Base-by-base conservation (phyloP, 768 basidiomycete species). In the Holtermannia corniformis region DNA sequence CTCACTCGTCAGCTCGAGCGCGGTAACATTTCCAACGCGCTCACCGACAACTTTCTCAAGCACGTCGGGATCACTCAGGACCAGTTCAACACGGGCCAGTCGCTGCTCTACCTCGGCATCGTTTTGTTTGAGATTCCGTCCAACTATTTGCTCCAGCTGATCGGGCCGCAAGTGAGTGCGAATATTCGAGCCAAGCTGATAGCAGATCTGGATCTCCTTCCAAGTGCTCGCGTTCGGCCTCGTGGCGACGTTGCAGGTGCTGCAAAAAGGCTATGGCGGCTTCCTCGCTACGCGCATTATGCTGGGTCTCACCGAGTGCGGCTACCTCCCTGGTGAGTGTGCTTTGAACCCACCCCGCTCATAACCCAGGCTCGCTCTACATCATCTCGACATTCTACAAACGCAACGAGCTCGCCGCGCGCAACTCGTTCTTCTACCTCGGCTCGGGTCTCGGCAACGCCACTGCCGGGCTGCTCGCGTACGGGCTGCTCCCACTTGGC, bases 31-130 rank as follows among this genome's bases (percentile, higher is more conserved):
- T 45, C 55, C 5, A 68, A 70, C 50, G 68, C 64, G n/a, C 45
- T 68, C 16, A 68, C 64, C 1, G 67, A 65, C 43, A 55, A 52
- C 3, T 57, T 66, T 21, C 46, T 65, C 20, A 56, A 60, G 26
- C 52, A 65, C n/a, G 57, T 70, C n/a, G 68, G 65, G 0, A 68
- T 72, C 44, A 61, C 56, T 13, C 68, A 70, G 44, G 57, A 70
- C 27, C 63, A 68, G 32, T 66, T 63, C 60, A 67, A 67, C 54
- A 63, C 59, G 13, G 68, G 68, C 22, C 67, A 65, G 43, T 54
- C 54, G 1, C 50, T 71, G 3, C 50, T 71, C 7, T 68, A 58
- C 40, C 44, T 64, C 20, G 67, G 67, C 43, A 71, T 71, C 54
- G 62, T 71, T 26, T 52, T 71, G 3, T 57, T 68, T 25, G 69